A percentile compares a stretch with the other conserved stretches of the same genome.
Evolutionary conservation across 2,329 filamentous ascomycete genomes (phyloP).

Genomic region (Pezicula neosporulosa): DNA sequence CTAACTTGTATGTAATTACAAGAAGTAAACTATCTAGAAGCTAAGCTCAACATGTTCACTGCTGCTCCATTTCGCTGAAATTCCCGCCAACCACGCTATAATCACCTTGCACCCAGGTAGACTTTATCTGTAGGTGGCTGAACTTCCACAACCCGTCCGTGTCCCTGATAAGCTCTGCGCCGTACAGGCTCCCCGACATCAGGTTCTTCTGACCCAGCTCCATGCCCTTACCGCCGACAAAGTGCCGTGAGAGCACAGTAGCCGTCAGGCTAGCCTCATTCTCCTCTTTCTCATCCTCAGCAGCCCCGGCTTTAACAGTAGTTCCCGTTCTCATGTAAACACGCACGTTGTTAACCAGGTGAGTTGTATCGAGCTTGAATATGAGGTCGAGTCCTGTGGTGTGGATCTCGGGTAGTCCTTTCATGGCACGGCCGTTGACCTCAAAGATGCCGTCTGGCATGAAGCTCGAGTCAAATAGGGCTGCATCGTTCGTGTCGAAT

Average conservation of each 20-base stretch:
- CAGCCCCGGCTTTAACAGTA: no score
- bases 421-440: slow-evolving; percentile 16
- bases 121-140: background rate
- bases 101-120: slow-evolving; percentile 1
- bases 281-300: no score
- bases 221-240: background rate
- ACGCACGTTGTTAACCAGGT: slow-evolving; percentile 1
- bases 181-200: background rate
- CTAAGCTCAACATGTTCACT: no score
- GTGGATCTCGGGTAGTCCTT: slow-evolving; percentile 20
- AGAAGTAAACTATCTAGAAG: no score
- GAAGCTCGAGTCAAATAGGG: slow-evolving; percentile 28
- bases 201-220: background rate
- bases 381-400: slow-evolving; percentile 15
- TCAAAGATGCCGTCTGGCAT: slow-evolving; percentile 17
- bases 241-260: slow-evolving; percentile 3
- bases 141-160: background rate
- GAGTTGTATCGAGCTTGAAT: slow-evolving; percentile 12
- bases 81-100: background rate
- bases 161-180: background rate
- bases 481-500: slow-evolving; percentile 25
- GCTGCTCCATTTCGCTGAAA: no score
- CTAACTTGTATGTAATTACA: no score
- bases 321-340: background rate
- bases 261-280: slow-evolving; percentile 5